phyloP scores from a whole-genome alignment of 78 protist species.

The Mantamonas sphyraenae region DNA sequence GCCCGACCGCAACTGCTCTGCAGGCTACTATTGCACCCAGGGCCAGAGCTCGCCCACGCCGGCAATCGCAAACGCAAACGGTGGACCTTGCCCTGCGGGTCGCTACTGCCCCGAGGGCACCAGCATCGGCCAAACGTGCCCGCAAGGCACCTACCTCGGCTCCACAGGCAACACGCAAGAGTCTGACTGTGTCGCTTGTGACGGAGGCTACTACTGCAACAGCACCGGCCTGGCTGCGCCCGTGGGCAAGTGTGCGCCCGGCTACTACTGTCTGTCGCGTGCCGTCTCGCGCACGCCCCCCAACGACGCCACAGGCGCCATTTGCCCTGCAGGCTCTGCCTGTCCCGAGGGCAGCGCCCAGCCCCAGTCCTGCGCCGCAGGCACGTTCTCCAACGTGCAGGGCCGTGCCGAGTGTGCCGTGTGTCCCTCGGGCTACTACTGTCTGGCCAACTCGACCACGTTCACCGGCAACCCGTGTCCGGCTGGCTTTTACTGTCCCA shows the following conservation, averaged over 20 bases:
- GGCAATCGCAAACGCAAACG: not conserved
- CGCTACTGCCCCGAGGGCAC: slow-evolving; percentile 30
- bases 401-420: not conserved
- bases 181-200: slow-evolving; percentile 4
- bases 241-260: slow-evolving; percentile 24
- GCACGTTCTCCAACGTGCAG: slow-evolving; percentile 23
- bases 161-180: not conserved
- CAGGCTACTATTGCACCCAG: slow-evolving; percentile 29
- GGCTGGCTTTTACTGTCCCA: slow-evolving; percentile 25
- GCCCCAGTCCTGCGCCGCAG: slow-evolving; percentile 28
- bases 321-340: slow-evolving; percentile 33
- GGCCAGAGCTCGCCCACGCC: not conserved
- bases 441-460: slow-evolving; percentile 1
- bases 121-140: not conserved
- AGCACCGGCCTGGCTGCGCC: not conserved
- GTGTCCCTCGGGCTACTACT: slow-evolving; percentile 20
- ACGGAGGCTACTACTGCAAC: slow-evolving; percentile 23
- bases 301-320: not conserved
- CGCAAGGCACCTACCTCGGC: not conserved
- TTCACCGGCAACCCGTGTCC: slow-evolving; percentile 22
- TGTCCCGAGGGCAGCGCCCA: slow-evolving; percentile 25
- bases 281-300: not conserved
- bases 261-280: slow-evolving; percentile 32
- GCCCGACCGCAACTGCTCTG: too few species aligned
- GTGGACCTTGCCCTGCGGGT: slow-evolving; percentile 18